Evolutionary conservation across 352 stramenopile genomes (phyloP), one percentile per base, ranked within the genome.

Genomic region (Pythium oligandrum): DNA sequence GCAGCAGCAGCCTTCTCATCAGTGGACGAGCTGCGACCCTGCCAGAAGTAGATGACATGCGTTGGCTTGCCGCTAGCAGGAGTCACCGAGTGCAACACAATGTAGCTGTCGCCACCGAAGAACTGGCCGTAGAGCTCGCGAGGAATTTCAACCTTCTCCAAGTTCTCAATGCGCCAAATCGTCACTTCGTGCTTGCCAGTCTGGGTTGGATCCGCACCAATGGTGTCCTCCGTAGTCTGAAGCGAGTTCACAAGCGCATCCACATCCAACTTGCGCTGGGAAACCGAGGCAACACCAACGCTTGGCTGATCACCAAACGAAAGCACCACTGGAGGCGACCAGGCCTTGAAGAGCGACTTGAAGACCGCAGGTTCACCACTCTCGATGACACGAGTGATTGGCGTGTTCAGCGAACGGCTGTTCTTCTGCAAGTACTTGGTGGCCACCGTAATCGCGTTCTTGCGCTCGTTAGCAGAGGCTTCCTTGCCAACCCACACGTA

Each of bases 101-200:
- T 91, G 77, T 99, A 99, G 57, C 86, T 97, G 71, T 99, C 96
- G 35, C 95, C 96, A 48, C 78, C 78, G 65, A 96, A 96, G 66
- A 99, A 98, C 44, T 90, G 79, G 12, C 96, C 96, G 57, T 97
- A 89, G 26, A 77, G 69, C 36, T 79, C 61, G 47, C 78, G 53
- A n/a, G 78, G 78, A 40, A 95, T 67, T 38, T 89, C 70, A 10
- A 88, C 88, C 60, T 93, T 96, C 26, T 93, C 83, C 51, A 97
- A 76, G 67, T 96, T 67, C 64, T 97, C 88, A 48, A 98, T 90
- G 62, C 87, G 83, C 91, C 90, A 97, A 5, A 98, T 74, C 39
- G 79, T 85, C 34, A 98, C 53, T 26, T 87, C 60, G 62, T 93
- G 82, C 53, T 85, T 81, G 56, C 78, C 83, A 2, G 80, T 78